Evolutionary conservation across 805 yeast genomes (phyloP).

Genomic region (Spathaspora girioi): DNA sequence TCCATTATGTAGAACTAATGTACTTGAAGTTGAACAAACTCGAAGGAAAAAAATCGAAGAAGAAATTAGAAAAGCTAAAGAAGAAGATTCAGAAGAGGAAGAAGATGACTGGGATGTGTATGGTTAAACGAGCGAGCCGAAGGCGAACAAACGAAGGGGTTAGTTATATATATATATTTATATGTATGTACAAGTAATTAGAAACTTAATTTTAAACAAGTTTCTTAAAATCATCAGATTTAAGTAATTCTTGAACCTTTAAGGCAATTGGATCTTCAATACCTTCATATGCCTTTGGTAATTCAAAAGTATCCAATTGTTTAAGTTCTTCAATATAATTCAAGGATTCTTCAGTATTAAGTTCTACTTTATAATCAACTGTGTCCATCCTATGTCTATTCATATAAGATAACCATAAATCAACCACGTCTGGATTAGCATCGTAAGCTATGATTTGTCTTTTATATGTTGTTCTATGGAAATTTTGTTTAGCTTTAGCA

Average conservation of each 20-base stretch:
- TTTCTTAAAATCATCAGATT: slow-evolving; percentile 67
- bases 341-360: slow-evolving; percentile 37
- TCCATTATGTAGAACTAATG: slow-evolving; percentile 81
- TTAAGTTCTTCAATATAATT: slow-evolving; percentile 26
- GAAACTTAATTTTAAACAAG: slow-evolving; percentile 31
- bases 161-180: background rate
- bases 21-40: slow-evolving; percentile 38
- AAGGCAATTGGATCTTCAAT: slow-evolving; percentile 49
- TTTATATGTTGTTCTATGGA: slow-evolving; percentile 80
- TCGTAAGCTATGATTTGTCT: slow-evolving; percentile 76
- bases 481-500: slow-evolving; percentile 92
- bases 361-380: slow-evolving; percentile 75
- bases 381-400: slow-evolving; percentile 76
- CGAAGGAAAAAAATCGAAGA: slow-evolving; percentile 29
- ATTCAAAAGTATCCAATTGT: slow-evolving; percentile 22
- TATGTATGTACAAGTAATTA: background rate
- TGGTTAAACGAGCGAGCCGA: slow-evolving; percentile 42
- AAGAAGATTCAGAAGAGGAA: slow-evolving; percentile 49
- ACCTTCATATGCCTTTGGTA: slow-evolving; percentile 32
- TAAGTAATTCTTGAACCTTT: slow-evolving; percentile 68
- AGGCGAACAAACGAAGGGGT: background rate
- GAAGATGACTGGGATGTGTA: slow-evolving; percentile 73
- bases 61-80: slow-evolving; percentile 33
- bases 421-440: slow-evolving; percentile 79
- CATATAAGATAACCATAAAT: slow-evolving; percentile 74